These are phyloP conservation scores for Wallacemonas sp. DNA, from an alignment of 208 protist species.

Conservation along the genomic window DNA sequence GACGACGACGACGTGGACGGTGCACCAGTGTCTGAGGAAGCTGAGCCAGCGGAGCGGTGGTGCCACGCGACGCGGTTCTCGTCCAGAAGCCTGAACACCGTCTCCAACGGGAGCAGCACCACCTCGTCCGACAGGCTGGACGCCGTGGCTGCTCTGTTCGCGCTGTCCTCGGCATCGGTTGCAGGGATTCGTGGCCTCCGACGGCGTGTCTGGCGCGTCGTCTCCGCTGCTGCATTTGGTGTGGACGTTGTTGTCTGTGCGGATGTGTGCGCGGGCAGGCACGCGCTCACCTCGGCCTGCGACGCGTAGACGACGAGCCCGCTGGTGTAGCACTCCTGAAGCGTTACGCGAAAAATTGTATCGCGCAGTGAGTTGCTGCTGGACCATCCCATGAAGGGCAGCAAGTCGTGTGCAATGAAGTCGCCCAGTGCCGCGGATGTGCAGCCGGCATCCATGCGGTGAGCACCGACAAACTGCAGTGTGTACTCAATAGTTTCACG, in stretches of 20 bases:
- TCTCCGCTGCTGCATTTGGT: too few relatives aligned
- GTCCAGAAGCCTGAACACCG: not conserved
- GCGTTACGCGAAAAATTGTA: conserved; percentile 40
- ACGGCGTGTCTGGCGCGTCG: not conserved
- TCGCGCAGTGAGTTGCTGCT: conserved; percentile 38
- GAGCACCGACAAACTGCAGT: conserved; percentile 64
- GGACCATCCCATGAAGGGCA: conserved; percentile 50
- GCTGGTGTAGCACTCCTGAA: not conserved
- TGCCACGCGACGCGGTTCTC: conserved; percentile 11
- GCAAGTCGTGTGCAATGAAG: conserved; percentile 60
- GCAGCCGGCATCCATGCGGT: conserved; percentile 44
- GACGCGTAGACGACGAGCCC: conserved; percentile 1
- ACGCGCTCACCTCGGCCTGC: not conserved
- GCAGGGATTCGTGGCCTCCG: not conserved
- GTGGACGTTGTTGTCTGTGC: too few relatives aligned
- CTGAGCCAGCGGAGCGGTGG: too few relatives aligned
- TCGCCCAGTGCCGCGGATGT: conserved; percentile 50
- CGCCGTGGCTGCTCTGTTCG: not conserved
- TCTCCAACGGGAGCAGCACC: conserved; percentile 1
- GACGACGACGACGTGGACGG: too few relatives aligned
- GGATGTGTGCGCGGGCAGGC: too few relatives aligned
- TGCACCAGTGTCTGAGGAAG: too few relatives aligned
- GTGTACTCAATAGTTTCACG: conserved; percentile 42
- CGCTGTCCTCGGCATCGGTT: not conserved
- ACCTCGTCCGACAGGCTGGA: not conserved